Conservation (phyloP, 148 eudicot species). For the Silene latifolia region DNA sequence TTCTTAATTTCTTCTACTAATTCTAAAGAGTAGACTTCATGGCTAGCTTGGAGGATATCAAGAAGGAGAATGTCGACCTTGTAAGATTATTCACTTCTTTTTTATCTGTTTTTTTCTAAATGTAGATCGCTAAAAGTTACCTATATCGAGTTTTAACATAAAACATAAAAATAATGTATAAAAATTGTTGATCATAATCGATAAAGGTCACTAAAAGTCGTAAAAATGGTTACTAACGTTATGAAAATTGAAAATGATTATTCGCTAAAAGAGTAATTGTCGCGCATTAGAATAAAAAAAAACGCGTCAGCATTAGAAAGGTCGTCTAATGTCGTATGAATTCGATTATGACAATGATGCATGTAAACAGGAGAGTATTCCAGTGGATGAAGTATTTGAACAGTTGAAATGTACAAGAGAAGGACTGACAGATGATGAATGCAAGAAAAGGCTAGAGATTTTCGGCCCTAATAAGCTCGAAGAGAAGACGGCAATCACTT, state of each 20-base stretch:
- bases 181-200: too few species aligned
- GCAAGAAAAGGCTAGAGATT: slow-evolving; percentile 39
- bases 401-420: slow-evolving; percentile 45
- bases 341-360: too few species aligned
- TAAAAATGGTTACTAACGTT: too few species aligned
- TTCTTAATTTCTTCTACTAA: not conserved
- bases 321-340: not conserved
- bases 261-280: too few species aligned
- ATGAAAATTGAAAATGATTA: too few species aligned
- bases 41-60: slow-evolving; percentile 45
- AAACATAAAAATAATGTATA: not conserved
- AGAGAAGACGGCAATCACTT: slow-evolving; percentile 50
- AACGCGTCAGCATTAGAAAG: too few species aligned
- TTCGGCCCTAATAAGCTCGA: slow-evolving; percentile 80
- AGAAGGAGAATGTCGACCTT: slow-evolving; percentile 63
- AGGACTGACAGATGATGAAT: slow-evolving; percentile 53
- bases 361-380: slow-evolving; percentile 51
- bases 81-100: slow-evolving; percentile 33
- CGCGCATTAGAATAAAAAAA: too few species aligned
- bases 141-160: too few species aligned
- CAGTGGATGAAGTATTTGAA: slow-evolving; percentile 59
- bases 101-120: not conserved
- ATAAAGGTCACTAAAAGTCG: too few species aligned
- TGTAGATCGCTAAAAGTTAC: too few species aligned
- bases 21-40: not conserved